Evolutionary conservation across 208 protist species (phyloP).

Genomic region (Trypanosoma boissoni): DNA sequence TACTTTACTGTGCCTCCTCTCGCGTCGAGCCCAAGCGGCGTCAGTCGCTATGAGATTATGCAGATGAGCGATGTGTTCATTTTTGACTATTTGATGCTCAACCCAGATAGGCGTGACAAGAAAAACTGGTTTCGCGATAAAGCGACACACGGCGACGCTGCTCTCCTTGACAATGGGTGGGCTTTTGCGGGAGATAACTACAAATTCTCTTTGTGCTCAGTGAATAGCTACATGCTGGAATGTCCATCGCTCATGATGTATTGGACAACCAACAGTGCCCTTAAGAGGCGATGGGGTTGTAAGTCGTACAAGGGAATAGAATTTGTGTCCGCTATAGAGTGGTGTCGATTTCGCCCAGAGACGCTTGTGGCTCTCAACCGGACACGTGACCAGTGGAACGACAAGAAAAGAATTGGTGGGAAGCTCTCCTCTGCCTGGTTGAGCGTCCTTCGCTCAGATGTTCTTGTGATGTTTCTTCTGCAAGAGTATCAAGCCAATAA

Average conservation of each 20-base stretch:
- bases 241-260: neutral
- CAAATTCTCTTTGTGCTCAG: constrained; percentile 2
- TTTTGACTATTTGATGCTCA: constrained; percentile 9
- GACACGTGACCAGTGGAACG: constrained; percentile 6
- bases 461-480: constrained; percentile 6
- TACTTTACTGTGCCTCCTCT: constrained; percentile 3
- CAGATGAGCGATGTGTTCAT: constrained; percentile 9
- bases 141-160: neutral
- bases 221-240: neutral
- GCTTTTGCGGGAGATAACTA: constrained; percentile 9
- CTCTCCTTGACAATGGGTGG: constrained; percentile 10
- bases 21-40: neutral
- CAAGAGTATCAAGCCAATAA: neutral
- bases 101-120: constrained; percentile 1
- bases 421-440: constrained; percentile 3
- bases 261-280: neutral
- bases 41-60: constrained; percentile 1
- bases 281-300: neutral
- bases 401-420: neutral
- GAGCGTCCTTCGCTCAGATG: neutral
- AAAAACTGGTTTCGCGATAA: constrained; percentile 14
- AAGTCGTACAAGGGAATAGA: neutral
- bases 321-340: neutral
- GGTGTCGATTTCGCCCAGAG: constrained; percentile 9
- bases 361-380: constrained; percentile 8